Base-by-base conservation (phyloP, 768 basidiomycete genomes). In the Tricholoma bakamatsutake region DNA sequence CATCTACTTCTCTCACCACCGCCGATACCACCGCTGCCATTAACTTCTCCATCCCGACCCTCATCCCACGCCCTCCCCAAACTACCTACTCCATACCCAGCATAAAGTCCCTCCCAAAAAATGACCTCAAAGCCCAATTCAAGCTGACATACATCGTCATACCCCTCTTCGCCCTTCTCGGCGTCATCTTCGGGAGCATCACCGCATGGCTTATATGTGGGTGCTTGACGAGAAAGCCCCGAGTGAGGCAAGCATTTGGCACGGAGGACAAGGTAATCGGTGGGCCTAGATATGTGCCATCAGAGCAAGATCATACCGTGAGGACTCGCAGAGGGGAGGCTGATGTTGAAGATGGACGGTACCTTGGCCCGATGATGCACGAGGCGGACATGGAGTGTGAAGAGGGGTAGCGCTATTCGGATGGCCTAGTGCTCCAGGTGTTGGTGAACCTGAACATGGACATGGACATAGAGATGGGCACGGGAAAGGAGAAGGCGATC, bases 171-270 rank as follows among this genome's bases (percentile, higher is more conserved):
- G 71, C 62, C 4, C 56, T 67, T 30, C 53, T 72, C 7, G 71
- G 70, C 2, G 50, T 73, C 5, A 47, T 74, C 43, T 50, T 72
- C 30, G 66, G 71, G 5, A 66, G 64, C 6, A 40, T 71, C 5
- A 56, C 62, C 10, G 62, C 68, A 1, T 78, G 75, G 76, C 55
- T 73, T 15, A 48, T 68, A 1, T 76, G 73, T 43, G 70, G 72
- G 18, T 73, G 70, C 40, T 57, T 67, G 35, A 72, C 64, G 11
- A 63, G 67, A 5, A 60, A 60, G n/a, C 60, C 54, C 1, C 59
- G 57, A 50, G 57, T 62, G 51, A 48, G n/a, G 28, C 28, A 17
- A n/a, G 13, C 46, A 4, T 48, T 48, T 30, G 46, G 46, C n/a
- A 42, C 13, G 4, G 53, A 31, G 3, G 58, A 54, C 21, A 56